Conservation (phyloP, 164 flowering plant genomes). For the Vitis labrusca region DNA sequence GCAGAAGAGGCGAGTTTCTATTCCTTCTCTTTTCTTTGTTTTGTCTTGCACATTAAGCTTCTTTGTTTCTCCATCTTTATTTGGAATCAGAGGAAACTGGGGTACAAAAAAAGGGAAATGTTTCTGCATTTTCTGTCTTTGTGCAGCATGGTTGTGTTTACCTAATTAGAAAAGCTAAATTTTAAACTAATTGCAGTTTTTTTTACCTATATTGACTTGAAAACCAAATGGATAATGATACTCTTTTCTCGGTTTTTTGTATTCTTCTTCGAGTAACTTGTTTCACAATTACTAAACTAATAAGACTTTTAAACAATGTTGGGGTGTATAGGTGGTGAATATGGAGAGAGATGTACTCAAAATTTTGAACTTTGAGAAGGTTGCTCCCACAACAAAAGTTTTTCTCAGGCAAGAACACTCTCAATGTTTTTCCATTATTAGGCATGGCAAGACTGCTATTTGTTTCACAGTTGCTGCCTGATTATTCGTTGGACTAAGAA, state of each 20-base stretch:
- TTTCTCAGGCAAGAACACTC: constrained; percentile 51
- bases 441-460: background rate
- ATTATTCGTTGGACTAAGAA: background rate
- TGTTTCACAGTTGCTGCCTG: background rate
- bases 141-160: background rate
- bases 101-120: background rate
- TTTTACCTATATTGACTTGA: background rate
- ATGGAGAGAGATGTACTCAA: constrained; percentile 68
- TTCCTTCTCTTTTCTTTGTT: background rate
- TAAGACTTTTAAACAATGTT: background rate
- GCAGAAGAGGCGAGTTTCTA: constrained; percentile 22
- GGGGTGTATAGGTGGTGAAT: constrained; percentile 41
- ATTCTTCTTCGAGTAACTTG: background rate
- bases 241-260: background rate
- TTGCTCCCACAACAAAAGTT: constrained; percentile 59
- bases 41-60: too few species aligned
- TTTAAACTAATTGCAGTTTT: too few species aligned
- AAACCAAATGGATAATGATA: background rate
- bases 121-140: too few species aligned
- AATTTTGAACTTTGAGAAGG: constrained; percentile 58
- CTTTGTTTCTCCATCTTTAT: background rate
- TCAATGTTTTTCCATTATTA: background rate
- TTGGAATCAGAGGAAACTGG: background rate
- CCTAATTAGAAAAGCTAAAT: background rate
- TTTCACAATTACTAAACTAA: background rate